Evolutionary conservation across 208 protist species (phyloP).

Genomic region (Angomonas desouzai): DNA sequence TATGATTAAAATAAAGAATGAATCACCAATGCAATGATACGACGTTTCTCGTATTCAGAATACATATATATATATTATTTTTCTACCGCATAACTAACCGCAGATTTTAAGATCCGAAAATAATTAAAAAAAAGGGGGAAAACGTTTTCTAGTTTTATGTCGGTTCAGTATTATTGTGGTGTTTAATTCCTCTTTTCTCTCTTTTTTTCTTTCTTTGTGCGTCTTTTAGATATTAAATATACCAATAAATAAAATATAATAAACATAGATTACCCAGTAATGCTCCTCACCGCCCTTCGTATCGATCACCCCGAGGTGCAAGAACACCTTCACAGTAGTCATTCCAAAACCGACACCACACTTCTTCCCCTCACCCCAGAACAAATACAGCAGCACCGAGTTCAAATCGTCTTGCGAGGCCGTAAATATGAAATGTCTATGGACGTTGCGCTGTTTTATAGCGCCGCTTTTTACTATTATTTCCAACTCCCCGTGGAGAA

Average conservation of each 20-base stretch:
- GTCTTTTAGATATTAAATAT: no score
- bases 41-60: not conserved
- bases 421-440: constrained; percentile 66
- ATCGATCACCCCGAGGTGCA: not conserved
- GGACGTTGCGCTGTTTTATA: constrained; percentile 41
- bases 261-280: no score
- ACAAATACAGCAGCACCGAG: constrained; percentile 25
- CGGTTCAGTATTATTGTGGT: no score
- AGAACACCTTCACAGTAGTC: no score
- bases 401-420: constrained; percentile 60
- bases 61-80: no score
- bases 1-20: constrained; percentile 2
- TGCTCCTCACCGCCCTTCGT: not conserved
- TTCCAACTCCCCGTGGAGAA: constrained; percentile 23
- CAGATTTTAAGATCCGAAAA: no score
- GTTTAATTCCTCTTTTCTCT: constrained; percentile 1
- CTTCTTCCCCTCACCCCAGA: constrained; percentile 7
- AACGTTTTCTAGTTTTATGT: no score
- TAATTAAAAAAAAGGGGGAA: no score
- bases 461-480: constrained; percentile 43
- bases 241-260: no score
- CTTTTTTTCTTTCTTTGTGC: no score
- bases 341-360: not conserved
- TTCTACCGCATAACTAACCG: no score
- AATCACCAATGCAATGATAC: constrained; percentile 1